Base-by-base conservation (phyloP, 2,329 filamentous ascomycete species). In the Trichophaea hybrida region DNA sequence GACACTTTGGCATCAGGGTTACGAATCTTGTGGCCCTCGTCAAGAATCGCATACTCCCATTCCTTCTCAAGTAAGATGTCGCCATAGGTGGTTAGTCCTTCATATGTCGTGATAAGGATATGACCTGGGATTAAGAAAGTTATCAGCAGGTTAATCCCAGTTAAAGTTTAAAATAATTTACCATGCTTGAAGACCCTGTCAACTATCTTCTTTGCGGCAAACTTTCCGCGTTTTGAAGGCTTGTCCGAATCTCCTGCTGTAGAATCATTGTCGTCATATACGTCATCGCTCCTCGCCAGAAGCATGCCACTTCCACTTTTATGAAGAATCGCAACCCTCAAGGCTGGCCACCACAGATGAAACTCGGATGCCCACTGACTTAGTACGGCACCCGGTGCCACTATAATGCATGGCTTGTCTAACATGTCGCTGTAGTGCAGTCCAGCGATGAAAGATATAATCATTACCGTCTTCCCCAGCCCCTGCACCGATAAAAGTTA, bases 311-410 rank as follows among this genome's bases (percentile, higher is more conserved):
- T 97, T 2, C 93, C 93, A 4, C 93, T 96, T 0, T 88, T 88
- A 70, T 98, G 93, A 53, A 98, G 72, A 63, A 98, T 97, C 0
- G 90, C 94, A 4, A 98, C 93, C 46, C 94, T 81, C 35, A 98
- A 76, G n/a, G 93, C 85, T n/a, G 93, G 93, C 94, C 94, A 98
- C 94, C 94, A 98, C 10, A 85, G 83, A 73, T 98, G 94, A 68
- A 98, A 97, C 70, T 98, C 93, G 65, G 94, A 94, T 10, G 96
- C 93, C 93, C 93, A 98, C 71, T 98, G 93, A 62, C 88, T 86
- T 74, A 98, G 84, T 31, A 98, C 85, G 0, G 93, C 98, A 2
- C 91, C 91, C 1, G 93, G 93, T 55, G 89, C 90, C 3, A 98
- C 89, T 6, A 98, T 80, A 61, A 98, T 88, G 48, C 94, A 83